Evolutionary conservation across 1,284 basidiomycete genomes (phyloP).

Genomic region (Farysia itapuensis): DNA sequence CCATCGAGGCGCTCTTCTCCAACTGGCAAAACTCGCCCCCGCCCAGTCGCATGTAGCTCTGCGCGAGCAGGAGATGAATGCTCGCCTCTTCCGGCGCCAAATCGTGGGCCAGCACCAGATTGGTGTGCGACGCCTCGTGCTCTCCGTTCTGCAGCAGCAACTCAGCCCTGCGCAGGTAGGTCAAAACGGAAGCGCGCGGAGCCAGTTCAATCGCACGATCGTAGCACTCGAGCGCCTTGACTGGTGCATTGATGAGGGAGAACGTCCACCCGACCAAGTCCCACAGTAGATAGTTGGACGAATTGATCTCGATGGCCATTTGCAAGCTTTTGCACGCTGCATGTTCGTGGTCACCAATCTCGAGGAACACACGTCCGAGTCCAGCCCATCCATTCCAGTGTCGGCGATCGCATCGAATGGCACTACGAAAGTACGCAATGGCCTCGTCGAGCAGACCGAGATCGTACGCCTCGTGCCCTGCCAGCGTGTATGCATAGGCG

Average conservation of each 20-base stretch:
- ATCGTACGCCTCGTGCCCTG: conserved; percentile 56
- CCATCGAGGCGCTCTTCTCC: conserved; percentile 8
- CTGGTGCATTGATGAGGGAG: conserved; percentile 16
- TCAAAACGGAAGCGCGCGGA: conserved; percentile 14
- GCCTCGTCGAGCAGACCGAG: conserved; percentile 48
- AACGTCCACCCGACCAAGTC: conserved; percentile 51
- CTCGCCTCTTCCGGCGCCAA: conserved; percentile 51
- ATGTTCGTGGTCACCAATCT: conserved; percentile 37
- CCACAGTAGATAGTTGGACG: conserved; percentile 47
- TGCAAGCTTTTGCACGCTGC: conserved; percentile 46
- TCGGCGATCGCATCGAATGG: conserved; percentile 47
- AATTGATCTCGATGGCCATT: conserved; percentile 46
- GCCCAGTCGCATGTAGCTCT: conserved; percentile 56
- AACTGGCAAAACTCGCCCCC: conserved; percentile 47
- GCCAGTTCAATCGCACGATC: conserved; percentile 22
- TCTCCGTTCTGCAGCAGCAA: conserved; percentile 19
- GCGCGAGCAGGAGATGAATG: conserved; percentile 53
- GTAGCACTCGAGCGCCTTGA: conserved; percentile 27
- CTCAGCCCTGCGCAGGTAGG: conserved; percentile 23
- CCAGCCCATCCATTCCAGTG: conserved; percentile 59
- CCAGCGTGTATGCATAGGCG: conserved; percentile 57
- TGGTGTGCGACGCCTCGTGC: conserved; percentile 37
- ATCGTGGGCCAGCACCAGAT: conserved; percentile 45
- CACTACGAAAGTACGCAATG: conserved; percentile 49
- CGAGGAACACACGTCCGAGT: conserved; percentile 47